A percentile compares a stretch with the other conserved stretches of the same genome.
Evolutionary conservation across 2,329 filamentous ascomycete genomes (phyloP).

Genomic region (Capronia americana): DNA sequence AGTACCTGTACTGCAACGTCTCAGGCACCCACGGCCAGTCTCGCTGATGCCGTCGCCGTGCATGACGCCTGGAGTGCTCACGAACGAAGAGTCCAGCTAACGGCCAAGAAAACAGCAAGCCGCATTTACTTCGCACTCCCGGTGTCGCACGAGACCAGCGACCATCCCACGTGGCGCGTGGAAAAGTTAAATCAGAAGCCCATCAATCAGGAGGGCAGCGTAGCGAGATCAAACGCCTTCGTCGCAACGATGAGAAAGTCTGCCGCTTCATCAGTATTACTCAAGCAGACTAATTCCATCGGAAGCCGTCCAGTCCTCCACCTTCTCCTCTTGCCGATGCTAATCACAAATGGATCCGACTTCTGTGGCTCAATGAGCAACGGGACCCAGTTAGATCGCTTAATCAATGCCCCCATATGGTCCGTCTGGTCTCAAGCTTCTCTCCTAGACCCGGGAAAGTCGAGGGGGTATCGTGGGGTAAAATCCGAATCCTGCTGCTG

Average conservation of each 20-base stretch:
- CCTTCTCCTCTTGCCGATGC: background rate
- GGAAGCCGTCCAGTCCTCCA: background rate
- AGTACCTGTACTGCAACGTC: too few species aligned
- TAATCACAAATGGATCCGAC: background rate
- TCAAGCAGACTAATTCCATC: background rate
- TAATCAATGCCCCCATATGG: too few species aligned
- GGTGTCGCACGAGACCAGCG: background rate
- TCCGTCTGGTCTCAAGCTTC: background rate
- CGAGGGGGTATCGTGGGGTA: slow-evolving; percentile 13
- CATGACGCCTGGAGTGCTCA: background rate
- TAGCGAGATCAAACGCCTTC: slow-evolving; percentile 1
- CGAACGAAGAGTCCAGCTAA: background rate
- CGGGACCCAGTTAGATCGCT: background rate
- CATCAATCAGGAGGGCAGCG: slow-evolving; percentile 1
- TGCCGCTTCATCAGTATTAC: slow-evolving; percentile 13
- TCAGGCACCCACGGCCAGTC: too few species aligned
- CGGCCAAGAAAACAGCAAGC: background rate
- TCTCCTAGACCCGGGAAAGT: slow-evolving; percentile 9
- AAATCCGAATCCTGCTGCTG: slow-evolving; percentile 3
- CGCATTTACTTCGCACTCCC: background rate
- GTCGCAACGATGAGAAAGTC: background rate
- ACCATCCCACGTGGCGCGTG: background rate
- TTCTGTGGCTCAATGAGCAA: background rate
- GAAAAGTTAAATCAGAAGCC: background rate
- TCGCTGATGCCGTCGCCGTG: too few species aligned